phyloP scores from a whole-genome alignment of 2,329 filamentous ascomycete genomes.

The Cladophialophora immunda region DNA sequence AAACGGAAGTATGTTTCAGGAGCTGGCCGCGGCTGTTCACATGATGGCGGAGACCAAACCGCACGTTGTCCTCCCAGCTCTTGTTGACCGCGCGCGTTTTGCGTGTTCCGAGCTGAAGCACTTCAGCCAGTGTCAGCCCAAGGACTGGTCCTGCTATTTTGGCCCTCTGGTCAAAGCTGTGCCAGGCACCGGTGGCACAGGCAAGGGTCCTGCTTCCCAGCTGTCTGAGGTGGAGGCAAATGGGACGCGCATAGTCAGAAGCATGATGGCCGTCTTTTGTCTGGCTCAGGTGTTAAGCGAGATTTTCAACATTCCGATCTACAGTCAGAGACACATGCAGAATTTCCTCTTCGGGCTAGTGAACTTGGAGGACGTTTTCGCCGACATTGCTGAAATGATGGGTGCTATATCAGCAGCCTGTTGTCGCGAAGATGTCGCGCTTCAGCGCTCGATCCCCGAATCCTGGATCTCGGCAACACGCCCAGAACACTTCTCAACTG shows the following conservation, averaged over 20 bases:
- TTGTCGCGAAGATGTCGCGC: conserved; percentile 82
- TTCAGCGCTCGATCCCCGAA: conserved; percentile 77
- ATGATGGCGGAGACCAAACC: conserved; percentile 82
- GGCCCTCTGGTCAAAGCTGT: conserved; percentile 63
- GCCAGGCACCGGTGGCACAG: conserved; percentile 33
- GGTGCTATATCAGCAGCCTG: conserved; percentile 81
- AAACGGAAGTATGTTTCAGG: conserved; percentile 68
- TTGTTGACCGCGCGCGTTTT: conserved; percentile 76
- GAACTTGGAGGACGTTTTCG: conserved; percentile 86
- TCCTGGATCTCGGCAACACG: conserved; percentile 60
- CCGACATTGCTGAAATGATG: conserved; percentile 75
- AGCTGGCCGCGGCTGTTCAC: conserved; percentile 77
- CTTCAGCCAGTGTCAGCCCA: conserved; percentile 62
- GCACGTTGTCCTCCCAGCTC: conserved; percentile 79
- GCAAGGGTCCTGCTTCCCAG: conserved; percentile 29
- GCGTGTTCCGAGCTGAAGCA: conserved; percentile 74
- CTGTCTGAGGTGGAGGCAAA: conserved; percentile 56
- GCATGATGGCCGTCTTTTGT: conserved; percentile 78
- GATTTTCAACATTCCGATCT: conserved; percentile 72
- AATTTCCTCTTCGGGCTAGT: conserved; percentile 74
- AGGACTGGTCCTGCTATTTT: conserved; percentile 69
- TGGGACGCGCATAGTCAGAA: conserved; percentile 81
- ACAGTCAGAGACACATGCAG: conserved; percentile 69
- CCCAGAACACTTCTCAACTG: conserved; percentile 49
- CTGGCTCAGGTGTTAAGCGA: conserved; percentile 78